Percentiles rank a stretch among this genome's conserved stretches.
Evolutionary conservation across 2,329 filamentous ascomycete species (phyloP).

Genomic region (Hymenoscyphus albidus): DNA sequence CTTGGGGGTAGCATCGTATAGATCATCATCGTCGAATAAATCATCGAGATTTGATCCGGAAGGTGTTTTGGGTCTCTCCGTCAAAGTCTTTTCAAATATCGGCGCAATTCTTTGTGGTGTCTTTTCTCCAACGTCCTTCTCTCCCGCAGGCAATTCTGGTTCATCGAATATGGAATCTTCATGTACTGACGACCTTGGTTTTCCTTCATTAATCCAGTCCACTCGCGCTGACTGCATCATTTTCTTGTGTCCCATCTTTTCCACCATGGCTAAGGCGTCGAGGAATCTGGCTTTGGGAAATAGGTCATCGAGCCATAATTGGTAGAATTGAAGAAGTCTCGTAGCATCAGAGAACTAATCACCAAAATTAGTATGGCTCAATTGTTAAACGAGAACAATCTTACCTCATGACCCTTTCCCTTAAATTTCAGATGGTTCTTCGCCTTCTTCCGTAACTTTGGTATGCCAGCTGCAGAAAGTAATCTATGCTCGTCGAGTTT

Average conservation of each 20-base stretch:
- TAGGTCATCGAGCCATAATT: slow-evolving; percentile 93
- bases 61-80: slow-evolving; percentile 33
- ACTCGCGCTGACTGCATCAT: slow-evolving; percentile 68
- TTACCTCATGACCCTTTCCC: slow-evolving; percentile 88
- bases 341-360: slow-evolving; percentile 76
- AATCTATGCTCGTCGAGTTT: slow-evolving; percentile 87
- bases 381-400: neutral
- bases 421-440: slow-evolving; percentile 72
- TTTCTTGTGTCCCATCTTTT: slow-evolving; percentile 87
- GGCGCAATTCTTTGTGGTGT: slow-evolving; percentile 37
- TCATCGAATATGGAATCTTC: slow-evolving; percentile 33
- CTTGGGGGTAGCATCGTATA: slow-evolving; percentile 53
- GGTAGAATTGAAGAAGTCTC: slow-evolving; percentile 82
- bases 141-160: slow-evolving; percentile 26
- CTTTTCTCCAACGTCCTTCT: slow-evolving; percentile 23
- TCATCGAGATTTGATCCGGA: neutral
- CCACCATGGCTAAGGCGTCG: slow-evolving; percentile 84
- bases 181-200: slow-evolving; percentile 42
- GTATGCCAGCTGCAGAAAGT: slow-evolving; percentile 79
- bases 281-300: slow-evolving; percentile 93
- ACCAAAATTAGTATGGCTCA: neutral
- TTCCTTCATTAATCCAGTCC: slow-evolving; percentile 80
- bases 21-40: slow-evolving; percentile 25
- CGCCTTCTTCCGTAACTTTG: slow-evolving; percentile 70
- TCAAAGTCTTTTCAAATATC: slow-evolving; percentile 35